Evolutionary conservation across 2,329 filamentous ascomycete genomes (phyloP).

Genomic region (Shiraia sp.): DNA sequence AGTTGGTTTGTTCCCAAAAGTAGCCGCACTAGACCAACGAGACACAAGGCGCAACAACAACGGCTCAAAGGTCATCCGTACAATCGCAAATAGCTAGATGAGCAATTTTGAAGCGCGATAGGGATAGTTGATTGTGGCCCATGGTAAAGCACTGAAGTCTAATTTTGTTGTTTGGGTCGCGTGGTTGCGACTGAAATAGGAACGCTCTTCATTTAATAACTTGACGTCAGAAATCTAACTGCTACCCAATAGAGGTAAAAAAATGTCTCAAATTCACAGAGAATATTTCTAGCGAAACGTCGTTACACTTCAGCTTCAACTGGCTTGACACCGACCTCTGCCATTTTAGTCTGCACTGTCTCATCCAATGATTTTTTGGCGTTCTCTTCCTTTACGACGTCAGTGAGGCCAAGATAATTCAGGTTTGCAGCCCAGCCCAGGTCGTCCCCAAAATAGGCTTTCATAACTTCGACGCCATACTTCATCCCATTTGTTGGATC

Average conservation of each 20-base stretch:
- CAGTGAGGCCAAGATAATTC: constrained; percentile 39
- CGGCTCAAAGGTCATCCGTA: not conserved
- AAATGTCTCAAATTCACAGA: no score
- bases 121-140: not conserved
- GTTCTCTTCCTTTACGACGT: constrained; percentile 35
- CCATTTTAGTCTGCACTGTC: constrained; percentile 24
- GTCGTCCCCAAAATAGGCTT: constrained; percentile 69
- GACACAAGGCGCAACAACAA: not conserved
- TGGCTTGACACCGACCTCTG: constrained; percentile 34
- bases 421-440: constrained; percentile 55
- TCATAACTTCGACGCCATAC: constrained; percentile 65
- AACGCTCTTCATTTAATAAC: no score
- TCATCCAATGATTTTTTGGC: constrained; percentile 16
- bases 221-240: no score
- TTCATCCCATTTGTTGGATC: constrained; percentile 60
- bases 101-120: not conserved
- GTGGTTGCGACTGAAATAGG: no score
- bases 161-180: no score
- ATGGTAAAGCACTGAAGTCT: no score
- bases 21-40: no score
- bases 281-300: no score
- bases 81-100: not conserved
- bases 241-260: no score
- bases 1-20: no score
- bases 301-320: constrained; percentile 32